phyloP scores from a whole-genome alignment of 202 grass and related monocot species.

The Bolboschoenoplectus hybrid region DNA sequence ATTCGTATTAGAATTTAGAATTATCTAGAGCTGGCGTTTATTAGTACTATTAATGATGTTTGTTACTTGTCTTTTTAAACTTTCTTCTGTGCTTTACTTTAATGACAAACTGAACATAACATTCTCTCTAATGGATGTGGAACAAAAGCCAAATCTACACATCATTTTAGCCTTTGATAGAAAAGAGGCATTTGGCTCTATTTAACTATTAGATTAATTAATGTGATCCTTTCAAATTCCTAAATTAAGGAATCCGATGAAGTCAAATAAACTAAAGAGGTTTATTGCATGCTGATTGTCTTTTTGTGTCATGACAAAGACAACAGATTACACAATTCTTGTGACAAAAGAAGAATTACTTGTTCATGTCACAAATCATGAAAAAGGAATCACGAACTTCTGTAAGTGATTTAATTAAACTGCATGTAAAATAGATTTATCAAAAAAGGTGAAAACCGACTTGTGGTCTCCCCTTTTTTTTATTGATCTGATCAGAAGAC shows the following conservation, averaged over 20 bases:
- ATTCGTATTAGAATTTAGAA: neutral
- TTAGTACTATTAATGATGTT: neutral
- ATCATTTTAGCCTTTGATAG: neutral
- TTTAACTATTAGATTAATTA: neutral
- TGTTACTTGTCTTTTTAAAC: neutral
- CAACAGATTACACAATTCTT: neutral
- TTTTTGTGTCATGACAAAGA: neutral
- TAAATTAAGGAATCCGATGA: constrained; percentile 25
- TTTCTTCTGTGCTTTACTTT: neutral
- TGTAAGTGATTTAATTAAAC: constrained; percentile 24
- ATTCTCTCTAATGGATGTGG: constrained; percentile 15
- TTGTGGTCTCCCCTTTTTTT: constrained; percentile 33
- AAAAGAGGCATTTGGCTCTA: constrained; percentile 16
- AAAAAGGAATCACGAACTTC: neutral
- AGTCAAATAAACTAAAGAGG: constrained; percentile 16
- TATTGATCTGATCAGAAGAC: constrained; percentile 22
- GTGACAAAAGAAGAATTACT: constrained; percentile 20
- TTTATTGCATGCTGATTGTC: neutral
- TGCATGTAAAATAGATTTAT: constrained; percentile 24
- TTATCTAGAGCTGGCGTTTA: neutral
- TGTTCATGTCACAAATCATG: neutral
- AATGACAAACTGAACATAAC: constrained; percentile 29
- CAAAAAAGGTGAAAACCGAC: constrained; percentile 18
- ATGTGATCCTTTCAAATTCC: constrained; percentile 18
- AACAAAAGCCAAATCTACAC: neutral